Evolutionary conservation across 1,139 yeast genomes (phyloP).

Genomic region (Kurtzmaniella natalensis): DNA sequence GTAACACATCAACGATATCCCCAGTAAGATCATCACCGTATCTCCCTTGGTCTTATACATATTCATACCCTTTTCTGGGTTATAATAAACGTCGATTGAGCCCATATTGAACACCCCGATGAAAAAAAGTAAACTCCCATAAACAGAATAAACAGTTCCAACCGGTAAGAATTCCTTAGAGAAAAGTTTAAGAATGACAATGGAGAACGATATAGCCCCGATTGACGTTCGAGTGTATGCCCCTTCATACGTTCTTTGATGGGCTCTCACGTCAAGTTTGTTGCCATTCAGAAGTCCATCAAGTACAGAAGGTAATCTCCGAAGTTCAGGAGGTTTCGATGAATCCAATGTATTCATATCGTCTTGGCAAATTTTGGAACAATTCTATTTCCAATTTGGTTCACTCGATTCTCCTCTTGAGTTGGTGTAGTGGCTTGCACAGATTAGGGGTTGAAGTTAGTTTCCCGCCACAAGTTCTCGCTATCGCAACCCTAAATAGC

Average conservation of each 20-base stretch:
- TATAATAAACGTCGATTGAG: slow-evolving; percentile 44
- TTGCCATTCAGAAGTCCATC: slow-evolving; percentile 32
- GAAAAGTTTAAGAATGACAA: slow-evolving; percentile 49
- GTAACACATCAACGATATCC: slow-evolving; percentile 44
- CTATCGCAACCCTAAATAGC: no score
- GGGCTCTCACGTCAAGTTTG: slow-evolving; percentile 53
- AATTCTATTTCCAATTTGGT: no score
- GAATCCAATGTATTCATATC: no score
- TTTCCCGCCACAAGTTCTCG: no score
- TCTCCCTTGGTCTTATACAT: slow-evolving; percentile 50
- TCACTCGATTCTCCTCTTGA: no score
- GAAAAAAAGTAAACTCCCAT: slow-evolving; percentile 45
- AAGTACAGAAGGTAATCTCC: slow-evolving; percentile 30
- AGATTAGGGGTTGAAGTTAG: no score
- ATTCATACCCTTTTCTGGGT: slow-evolving; percentile 34
- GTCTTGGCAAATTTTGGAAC: no score
- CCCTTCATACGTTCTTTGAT: slow-evolving; percentile 60
- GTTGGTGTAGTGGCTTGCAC: no score
- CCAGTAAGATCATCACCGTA: slow-evolving; percentile 39
- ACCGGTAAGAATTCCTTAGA: slow-evolving; percentile 49
- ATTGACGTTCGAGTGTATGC: slow-evolving; percentile 55
- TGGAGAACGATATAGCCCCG: slow-evolving; percentile 41
- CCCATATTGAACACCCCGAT: slow-evolving; percentile 45
- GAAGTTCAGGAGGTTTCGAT: slow-evolving; percentile 11
- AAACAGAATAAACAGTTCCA: slow-evolving; percentile 50